Base-by-base conservation (phyloP, 768 basidiomycete species). In the Albatrellus ellisii region DNA sequence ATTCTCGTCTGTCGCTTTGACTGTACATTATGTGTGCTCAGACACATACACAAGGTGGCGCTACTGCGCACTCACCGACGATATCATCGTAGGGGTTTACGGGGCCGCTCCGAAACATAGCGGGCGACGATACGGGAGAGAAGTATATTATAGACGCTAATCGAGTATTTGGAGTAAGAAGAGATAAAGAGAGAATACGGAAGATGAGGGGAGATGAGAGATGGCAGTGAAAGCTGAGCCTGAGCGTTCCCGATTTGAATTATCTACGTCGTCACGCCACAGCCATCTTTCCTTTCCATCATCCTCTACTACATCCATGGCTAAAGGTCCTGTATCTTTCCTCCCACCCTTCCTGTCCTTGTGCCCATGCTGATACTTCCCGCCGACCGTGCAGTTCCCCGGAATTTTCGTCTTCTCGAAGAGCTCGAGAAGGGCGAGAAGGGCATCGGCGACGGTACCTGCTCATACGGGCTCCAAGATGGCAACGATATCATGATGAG, bases 341-440 rank as follows among this genome's bases (percentile, higher is more conserved):
- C 5, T 32, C 58, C 38, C 28, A 43, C 35, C 36, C 2, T 28
- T 33, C 14, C 6, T 26, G 36, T 4, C 5, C 15, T 20, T 20
- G 31, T 31, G 47, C 50, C n/a, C 9, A 17, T 33, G 33, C 27
- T 28, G 4, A 18, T 22, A 27, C n/a, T 2, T n/a, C 15, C 7
- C 4, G 14, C 14, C 27, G 24, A 26, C 6, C 35, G 11, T 22
- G 2, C 56, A 97, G 94, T 99, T 48, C 94, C 94, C 21, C 75
- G 94, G 57, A 97, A 92, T 65, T 98, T 98, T 69, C 76, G 87
- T 38, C 77, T 98, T 17, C 77, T 99, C 28, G 95, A 95, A 59
- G 95, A 99, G 68, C 83, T 99, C 50, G 95, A 99, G 62, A 97
- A 98, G 64, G 95, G 95, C 56, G 95, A 99, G 72, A 99, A 99